These are phyloP conservation scores for Echium plantagineum DNA, from an alignment of 257 asterid species.

Conservation along the genomic window DNA sequence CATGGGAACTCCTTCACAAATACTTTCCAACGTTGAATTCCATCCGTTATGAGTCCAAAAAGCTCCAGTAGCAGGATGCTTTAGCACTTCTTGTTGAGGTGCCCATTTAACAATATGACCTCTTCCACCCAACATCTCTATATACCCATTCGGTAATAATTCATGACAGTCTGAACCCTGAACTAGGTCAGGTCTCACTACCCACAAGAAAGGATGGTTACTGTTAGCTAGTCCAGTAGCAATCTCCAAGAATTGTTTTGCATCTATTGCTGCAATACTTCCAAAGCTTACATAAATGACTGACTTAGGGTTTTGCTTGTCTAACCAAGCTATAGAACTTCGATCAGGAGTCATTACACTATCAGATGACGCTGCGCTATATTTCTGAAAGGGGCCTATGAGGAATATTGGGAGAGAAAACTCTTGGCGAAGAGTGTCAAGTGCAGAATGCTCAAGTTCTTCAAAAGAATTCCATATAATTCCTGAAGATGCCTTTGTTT, in stretches of 20 bases:
- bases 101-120: slow-evolving; percentile 40
- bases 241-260: slow-evolving; percentile 22
- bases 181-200: slow-evolving; percentile 23
- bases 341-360: slow-evolving; percentile 26
- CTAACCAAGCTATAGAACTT: slow-evolving; percentile 39
- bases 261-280: slow-evolving; percentile 21
- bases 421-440: slow-evolving; percentile 16
- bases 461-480: slow-evolving; percentile 34
- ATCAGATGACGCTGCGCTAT: slow-evolving; percentile 16
- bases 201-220: slow-evolving; percentile 37
- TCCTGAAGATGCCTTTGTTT: slow-evolving; percentile 31
- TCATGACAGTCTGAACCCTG: slow-evolving; percentile 22
- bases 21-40: slow-evolving; percentile 31
- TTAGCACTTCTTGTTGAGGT: slow-evolving; percentile 26
- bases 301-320: slow-evolving; percentile 21
- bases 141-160: slow-evolving; percentile 16
- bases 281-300: slow-evolving; percentile 42
- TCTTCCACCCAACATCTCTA: slow-evolving; percentile 14
- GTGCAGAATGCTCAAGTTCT: slow-evolving; percentile 32
- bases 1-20: slow-evolving; percentile 41
- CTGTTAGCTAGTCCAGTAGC: slow-evolving; percentile 30
- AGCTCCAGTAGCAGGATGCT: slow-evolving; percentile 29
- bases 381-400: slow-evolving; percentile 43
- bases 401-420: slow-evolving; percentile 29
- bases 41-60: slow-evolving; percentile 37